Percentiles rank a stretch among this genome's conserved stretches.
These are phyloP conservation scores for Elasticomyces elasticus DNA, from an alignment of 495 filamentous ascomycete genomes.

Conservation along the genomic window DNA sequence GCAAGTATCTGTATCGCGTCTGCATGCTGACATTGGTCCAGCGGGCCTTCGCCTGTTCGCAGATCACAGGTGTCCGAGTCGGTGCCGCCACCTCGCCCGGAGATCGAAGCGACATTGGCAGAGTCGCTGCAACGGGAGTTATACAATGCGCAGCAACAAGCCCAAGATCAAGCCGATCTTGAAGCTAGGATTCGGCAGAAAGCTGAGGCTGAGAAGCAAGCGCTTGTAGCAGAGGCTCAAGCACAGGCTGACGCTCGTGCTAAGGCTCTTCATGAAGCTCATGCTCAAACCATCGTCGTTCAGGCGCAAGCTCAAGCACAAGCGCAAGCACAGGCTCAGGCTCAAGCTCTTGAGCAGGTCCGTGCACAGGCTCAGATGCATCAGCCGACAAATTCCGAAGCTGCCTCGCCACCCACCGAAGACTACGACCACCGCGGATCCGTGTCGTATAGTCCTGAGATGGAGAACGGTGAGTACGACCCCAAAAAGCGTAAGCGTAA, in stretches of 20 bases:
- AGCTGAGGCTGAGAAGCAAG: not conserved
- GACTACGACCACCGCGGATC: not conserved
- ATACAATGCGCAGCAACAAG: conserved; percentile 1
- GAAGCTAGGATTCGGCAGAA: not conserved
- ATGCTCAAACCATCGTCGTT: not conserved
- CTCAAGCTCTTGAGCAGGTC: not conserved
- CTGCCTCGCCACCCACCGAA: not conserved
- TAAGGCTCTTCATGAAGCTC: not conserved
- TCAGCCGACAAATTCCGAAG: not conserved
- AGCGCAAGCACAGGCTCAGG: not conserved
- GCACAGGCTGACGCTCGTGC: not conserved
- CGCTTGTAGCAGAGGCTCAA: not conserved
- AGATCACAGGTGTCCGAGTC: not conserved
- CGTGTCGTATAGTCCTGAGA: conserved; percentile 6
- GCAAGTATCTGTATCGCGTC: too few relatives aligned
- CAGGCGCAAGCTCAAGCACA: not conserved
- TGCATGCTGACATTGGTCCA: too few relatives aligned
- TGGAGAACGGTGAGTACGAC: not conserved
- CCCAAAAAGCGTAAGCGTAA: conserved; percentile 20
- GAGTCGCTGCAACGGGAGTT: conserved; percentile 17
- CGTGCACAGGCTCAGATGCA: not conserved
- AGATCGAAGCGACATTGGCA: conserved; percentile 11
- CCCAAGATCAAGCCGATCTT: not conserved
- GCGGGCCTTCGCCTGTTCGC: conserved; percentile 3
- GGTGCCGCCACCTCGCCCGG: conserved; percentile 10